These are phyloP conservation scores for Gymnopilus dilepis DNA, from an alignment of 768 basidiomycete species.

Conservation along the genomic window DNA sequence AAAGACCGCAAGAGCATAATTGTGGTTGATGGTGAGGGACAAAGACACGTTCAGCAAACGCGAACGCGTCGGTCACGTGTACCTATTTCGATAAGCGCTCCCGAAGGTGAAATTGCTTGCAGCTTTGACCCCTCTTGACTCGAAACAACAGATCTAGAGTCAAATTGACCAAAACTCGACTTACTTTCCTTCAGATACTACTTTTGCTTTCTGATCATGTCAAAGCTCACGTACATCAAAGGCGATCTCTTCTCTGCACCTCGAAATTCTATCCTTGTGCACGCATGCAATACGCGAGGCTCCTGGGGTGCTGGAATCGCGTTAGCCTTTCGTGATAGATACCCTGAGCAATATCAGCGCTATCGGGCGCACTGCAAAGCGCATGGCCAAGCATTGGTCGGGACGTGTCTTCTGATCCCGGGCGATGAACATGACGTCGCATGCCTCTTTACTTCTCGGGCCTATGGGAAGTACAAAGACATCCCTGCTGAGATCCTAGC, in stretches of 20 bases:
- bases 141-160: background rate
- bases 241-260: slow-evolving; percentile 46
- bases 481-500: slow-evolving; percentile 39
- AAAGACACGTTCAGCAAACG: background rate
- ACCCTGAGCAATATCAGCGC: slow-evolving; percentile 39
- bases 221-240: slow-evolving; percentile 33
- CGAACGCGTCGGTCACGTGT: slow-evolving; percentile 6
- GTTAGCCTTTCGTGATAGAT: slow-evolving; percentile 37
- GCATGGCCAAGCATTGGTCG: slow-evolving; percentile 35
- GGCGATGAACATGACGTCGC: slow-evolving; percentile 41
- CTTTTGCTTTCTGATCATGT: background rate
- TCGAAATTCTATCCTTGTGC: slow-evolving; percentile 40
- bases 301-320: slow-evolving; percentile 48
- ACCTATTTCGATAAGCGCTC: background rate
- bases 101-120: no score
- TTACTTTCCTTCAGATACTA: background rate
- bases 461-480: slow-evolving; percentile 45
- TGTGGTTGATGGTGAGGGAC: background rate
- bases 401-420: slow-evolving; percentile 44
- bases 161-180: no score
- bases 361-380: slow-evolving; percentile 39
- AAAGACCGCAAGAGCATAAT: slow-evolving; percentile 40
- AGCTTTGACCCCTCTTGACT: background rate
- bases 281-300: slow-evolving; percentile 47
- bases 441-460: slow-evolving; percentile 47